A percentile compares a stretch with the other conserved stretches of the same genome.
Conservation (phyloP, 163 green algal genomes). For the Scenedesmus sp. region DNA sequence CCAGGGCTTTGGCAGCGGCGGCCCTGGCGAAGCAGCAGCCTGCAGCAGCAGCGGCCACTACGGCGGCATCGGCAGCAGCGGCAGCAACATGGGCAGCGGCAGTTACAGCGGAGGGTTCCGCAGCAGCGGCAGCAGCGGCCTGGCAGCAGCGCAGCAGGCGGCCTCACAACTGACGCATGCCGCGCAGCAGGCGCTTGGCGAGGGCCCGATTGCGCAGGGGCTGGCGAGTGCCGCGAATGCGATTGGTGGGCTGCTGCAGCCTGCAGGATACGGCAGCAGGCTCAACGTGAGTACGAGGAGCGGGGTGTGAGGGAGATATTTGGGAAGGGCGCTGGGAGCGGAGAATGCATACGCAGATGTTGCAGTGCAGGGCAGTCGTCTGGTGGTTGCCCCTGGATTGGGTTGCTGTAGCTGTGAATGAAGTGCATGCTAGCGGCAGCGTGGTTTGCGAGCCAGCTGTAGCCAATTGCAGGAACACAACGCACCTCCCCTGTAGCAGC, state of each 20-base stretch:
- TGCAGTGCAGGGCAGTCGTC: too few species aligned
- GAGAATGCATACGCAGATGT: too few species aligned
- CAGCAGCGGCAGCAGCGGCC: slow-evolving; percentile 5
- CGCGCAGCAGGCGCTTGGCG: slow-evolving; percentile 24
- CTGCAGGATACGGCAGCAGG: slow-evolving; percentile 36
- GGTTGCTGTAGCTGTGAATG: too few species aligned
- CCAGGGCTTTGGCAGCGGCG: slow-evolving; percentile 87
- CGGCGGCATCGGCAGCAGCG: slow-evolving; percentile 29
- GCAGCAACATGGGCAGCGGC: slow-evolving; percentile 12
- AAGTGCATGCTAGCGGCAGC: neutral
- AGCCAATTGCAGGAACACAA: neutral
- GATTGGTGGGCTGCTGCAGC: slow-evolving; percentile 29
- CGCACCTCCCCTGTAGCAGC: neutral
- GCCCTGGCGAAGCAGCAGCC: neutral
- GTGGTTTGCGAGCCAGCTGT: neutral
- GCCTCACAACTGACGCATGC: slow-evolving; percentile 1
- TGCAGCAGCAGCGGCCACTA: neutral
- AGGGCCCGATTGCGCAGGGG: slow-evolving; percentile 45
- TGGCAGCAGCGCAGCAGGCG: slow-evolving; percentile 27
- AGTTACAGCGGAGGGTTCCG: neutral
- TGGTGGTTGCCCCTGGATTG: too few species aligned
- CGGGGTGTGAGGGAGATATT: too few species aligned
- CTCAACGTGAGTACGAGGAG: slow-evolving; percentile 28
- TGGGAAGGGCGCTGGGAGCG: too few species aligned
- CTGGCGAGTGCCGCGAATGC: slow-evolving; percentile 23